Base-by-base conservation (phyloP, 805 yeast species). In the Saturnispora gosingensis region DNA sequence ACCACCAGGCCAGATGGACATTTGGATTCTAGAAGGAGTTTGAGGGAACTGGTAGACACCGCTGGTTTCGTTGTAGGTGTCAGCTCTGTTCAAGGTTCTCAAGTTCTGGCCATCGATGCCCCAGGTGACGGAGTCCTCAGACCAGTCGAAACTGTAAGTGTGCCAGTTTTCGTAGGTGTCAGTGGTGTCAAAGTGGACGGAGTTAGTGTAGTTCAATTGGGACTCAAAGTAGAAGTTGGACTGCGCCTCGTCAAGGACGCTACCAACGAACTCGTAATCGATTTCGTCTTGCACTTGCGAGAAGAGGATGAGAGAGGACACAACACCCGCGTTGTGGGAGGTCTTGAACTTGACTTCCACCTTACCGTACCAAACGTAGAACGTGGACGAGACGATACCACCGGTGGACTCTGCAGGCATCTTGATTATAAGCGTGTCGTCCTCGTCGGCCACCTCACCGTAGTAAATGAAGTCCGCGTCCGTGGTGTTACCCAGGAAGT, bases 281-380 rank as follows among this genome's bases (percentile, higher is more conserved):
- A 89, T 77, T 75, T 90, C 97, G 72, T 89, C 97, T 73, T 86
- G 81, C 42, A 83, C 88, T 64, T 86, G 85, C 7, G 96, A 86
- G 67, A 80, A 83, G 49, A 88, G 66, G 67, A 89, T 88, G 61
- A 82, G 80, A 30, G 96, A 90, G 15, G 95, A 76, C 53, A 89
- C 77, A 36, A 89, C 96, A 74, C 97, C 97, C 9, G 68, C 73
- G 38, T 75, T 76, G 62, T 80, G 86, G 1, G 96, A 85, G 0
- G 91, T 72, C 71, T 84, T 88, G 61, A 88, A 61, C 47, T 72
- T 76, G 46, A 84, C 82, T 32, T 82, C 71, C 32, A 88, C 75
- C 64, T 82, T 85, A 50, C 97, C 97, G 68, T 85, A 89, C 96
- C 96, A 90, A 51, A 90, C 68, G 68, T 78, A 87, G 61, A 79